Conservation (phyloP, 139 green algal genomes). For the Mesostigma viride region DNA sequence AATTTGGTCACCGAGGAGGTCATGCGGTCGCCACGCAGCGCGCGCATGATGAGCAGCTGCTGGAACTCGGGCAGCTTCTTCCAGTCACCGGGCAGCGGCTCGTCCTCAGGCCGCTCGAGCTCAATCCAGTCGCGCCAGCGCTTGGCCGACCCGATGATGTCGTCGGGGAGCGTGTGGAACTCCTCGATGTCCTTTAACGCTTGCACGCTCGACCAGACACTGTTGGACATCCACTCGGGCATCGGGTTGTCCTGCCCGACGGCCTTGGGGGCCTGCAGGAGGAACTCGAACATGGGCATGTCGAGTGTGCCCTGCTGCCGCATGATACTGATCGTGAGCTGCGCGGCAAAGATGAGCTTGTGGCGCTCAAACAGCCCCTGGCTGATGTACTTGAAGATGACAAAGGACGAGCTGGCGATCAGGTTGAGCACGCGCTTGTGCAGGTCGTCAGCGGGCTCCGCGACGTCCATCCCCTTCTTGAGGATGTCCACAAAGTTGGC, state of each 20-base stretch:
- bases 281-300: conserved; percentile 63
- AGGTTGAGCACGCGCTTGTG: conserved; percentile 54
- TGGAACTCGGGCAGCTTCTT: conserved; percentile 77
- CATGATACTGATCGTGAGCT: conserved; percentile 74
- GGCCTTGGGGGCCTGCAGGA: conserved; percentile 60
- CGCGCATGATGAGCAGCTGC: conserved; percentile 61
- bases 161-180: conserved; percentile 64
- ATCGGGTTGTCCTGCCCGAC: conserved; percentile 61
- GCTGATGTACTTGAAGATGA: conserved; percentile 60
- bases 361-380: conserved; percentile 85
- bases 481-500: conserved; percentile 76
- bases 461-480: conserved; percentile 67
- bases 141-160: conserved; percentile 68
- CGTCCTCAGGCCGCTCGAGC: conserved; percentile 68
- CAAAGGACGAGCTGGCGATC: conserved; percentile 55
- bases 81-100: conserved; percentile 77
- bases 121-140: conserved; percentile 85
- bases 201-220: conserved; percentile 43
- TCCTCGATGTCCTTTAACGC: conserved; percentile 67
- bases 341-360: conserved; percentile 80
- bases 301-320: conserved; percentile 53
- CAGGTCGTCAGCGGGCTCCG: conserved; percentile 3
- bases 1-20: conserved; percentile 70
- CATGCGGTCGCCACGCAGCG: conserved; percentile 72
- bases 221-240: conserved; percentile 63